Base-by-base conservation (phyloP, 331 rosid species). In the Malus hybrid region DNA sequence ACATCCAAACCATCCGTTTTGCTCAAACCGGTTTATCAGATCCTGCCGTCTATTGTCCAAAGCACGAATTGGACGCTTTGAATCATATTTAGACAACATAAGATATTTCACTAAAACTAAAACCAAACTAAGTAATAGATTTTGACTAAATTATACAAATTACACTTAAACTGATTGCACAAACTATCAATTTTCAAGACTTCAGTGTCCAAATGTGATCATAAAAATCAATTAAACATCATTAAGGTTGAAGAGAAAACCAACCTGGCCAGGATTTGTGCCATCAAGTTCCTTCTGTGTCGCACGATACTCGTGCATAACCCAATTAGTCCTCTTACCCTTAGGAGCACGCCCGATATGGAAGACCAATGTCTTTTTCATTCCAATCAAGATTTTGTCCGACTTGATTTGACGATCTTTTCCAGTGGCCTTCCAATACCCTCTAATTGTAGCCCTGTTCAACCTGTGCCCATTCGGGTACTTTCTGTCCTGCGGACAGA, bases 361-460 rank as follows among this genome's bases (percentile, higher is more conserved):
- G 86, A 92, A 95, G 59, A 95, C 99, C 76, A 95, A 74, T 22
- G 99, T 95, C 90, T 92, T 95, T 85, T 95, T 95, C 99, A 92
- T 92, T 64, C 99, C 99, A 78, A 95, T 88, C 93, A 90, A 73
- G 77, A 2, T 85, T 0, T 71, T 34, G 6, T 91, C 90, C 3
- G 96, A 90, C 86, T 88, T 95, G 32, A 95, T 95, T 77, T 18
- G 85, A 5, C 99, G 93, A 89, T 95, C 99, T 83, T 92, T 95
- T 3, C 99, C 99, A 0, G 99, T 95, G 5, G 99, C 99, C 82
- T 95, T 95, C 99, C 99, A 95, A 62, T 92, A 95, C 61, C 99
- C 99, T 22, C 77, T 82, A 67, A 0, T 46, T 2, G 99, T 95
- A 50, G 99, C 99, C 80, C 99, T 80, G 82, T 95, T 95, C 82